Evolutionary conservation across 139 green algal genomes (phyloP), one percentile per base, ranked within the genome.

Genomic region (Coelastrella sp.): DNA sequence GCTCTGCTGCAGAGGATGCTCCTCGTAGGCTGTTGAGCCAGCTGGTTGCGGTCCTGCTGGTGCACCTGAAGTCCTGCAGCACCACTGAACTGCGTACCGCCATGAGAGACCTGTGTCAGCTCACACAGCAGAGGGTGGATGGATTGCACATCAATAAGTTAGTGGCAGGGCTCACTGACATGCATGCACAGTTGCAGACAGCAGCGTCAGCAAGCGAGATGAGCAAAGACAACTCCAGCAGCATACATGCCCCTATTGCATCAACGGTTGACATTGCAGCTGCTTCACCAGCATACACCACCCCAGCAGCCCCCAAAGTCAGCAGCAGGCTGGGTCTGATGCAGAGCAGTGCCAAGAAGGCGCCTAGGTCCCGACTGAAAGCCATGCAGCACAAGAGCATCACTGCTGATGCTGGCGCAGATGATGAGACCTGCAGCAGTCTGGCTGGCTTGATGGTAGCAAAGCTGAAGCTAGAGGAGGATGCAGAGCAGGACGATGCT

Each of bases 41-140:
- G 64, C 64, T 88, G 51, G 63, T 88, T 5, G 34, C 69, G 5
- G 37, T 62, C 25, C 76, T 88, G 48, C 38, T 88, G 68, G 25
- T 48, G 25, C 35, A 57, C 25, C 37, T 67, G 48, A 62, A 79
- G 40, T 30, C 23, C 57, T 73, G 48, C 59, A 71, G 25, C 21
- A 48, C 48, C 9, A 32, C 67, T 25, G 80, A 73, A 51, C n/a
- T 69, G 23, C 53, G 62, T 3, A 4, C 37, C 7, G 78, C 50
- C 0, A 27, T 87, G 69, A 66, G 71, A 5, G 79, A 91, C 37
- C 66, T 93, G 64, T 85, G 82, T 19, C 38, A 51, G 1, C 30
- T 85, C 17, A 41, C 68, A 50, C 68, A 76, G 41, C 85, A 86
- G 8, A 60, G 68, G 2, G 41, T 60, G 27, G 77, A 89, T 37